Evolutionary conservation across 2,329 filamentous ascomycete species (phyloP), one percentile per base, ranked within the genome.

Genomic region (Cryoendolithus antarcticus): DNA sequence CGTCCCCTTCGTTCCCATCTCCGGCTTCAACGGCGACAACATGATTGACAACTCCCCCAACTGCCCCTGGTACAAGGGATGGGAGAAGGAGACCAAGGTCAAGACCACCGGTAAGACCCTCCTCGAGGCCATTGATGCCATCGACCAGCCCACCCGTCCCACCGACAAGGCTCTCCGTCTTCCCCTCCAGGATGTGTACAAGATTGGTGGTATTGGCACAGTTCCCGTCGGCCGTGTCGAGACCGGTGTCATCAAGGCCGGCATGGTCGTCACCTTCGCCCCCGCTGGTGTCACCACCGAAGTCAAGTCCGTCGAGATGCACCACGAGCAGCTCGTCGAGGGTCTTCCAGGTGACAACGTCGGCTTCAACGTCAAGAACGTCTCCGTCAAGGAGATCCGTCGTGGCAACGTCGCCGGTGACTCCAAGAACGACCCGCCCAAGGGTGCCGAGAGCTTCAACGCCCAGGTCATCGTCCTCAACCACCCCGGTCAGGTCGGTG

Each of bases 351-450:
- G 91, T 81, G 91, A 98, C 85, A 98, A 98, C 78, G 91, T 98
- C 69, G 91, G 91, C 62, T 98, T 98, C 88, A 98, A 98, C 85
- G 89, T 98, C 75, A 98, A 98, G 88, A 98, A 98, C 91, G 91
- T 98, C 63, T 96, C 91, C 71, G 91, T 98, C 75, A 98, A 98
- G 88, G 91, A 98, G 70, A 94, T 98, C 66, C 91, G 91, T 73
- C 91, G 91, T 93, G 91, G 91, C 66, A 96, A 98, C 82, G 91
- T 98, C 61, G 84, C 84, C 62, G 86, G 86, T 86, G 91, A 98
- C 86, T 89, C 85, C 80, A 98, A 98, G 88, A 93, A 93, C 77
- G 91, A 98, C 75, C 91, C 91, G 61, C 86, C 91, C 54, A 66
- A 72, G 66, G 91, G 76, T 62, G 79, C 77, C 63, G 86, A 89